Evolutionary conservation across 2,329 filamentous ascomycete genomes (phyloP), one percentile per base, ranked within the genome.

Genomic region (Alternaria alternata): DNA sequence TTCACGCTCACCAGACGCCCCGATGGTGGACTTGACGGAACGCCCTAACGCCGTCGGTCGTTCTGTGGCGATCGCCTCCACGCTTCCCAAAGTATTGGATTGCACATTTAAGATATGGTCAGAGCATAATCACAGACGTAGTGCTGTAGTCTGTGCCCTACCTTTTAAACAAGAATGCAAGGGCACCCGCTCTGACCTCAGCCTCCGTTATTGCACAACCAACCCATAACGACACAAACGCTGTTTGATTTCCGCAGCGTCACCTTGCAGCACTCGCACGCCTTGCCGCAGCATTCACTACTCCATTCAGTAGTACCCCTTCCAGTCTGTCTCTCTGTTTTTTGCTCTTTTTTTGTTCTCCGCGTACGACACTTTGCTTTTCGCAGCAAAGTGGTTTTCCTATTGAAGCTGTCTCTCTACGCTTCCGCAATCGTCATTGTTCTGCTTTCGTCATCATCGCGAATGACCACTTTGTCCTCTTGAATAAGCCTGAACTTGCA

Each of bases 111-210:
- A 69, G 54, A 69, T 68, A 67, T 65, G 62, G 66, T 62, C 69
- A 65, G 54, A 62, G 70, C 68, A 68, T 64, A 60, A 64, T 49
- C 57, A 51, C 51, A 57, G 42, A 46, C 58, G 38, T 62, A 44
- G 68, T 59, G 14, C 68, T 65, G 62, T 67, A 38, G 68, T 63
- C 68, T 67, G 64, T 72, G 64, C 64, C 62, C 64, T 61, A 48
- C 58, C 54, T 70, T 69, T 73, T 71, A 68, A 71, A 67, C 66
- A 70, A 71, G 66, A 67, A 76, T 71, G 73, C 73, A 77, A 77
- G 74, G 75, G 67, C 74, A 67, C 67, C 65, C 65, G 62, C 66
- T 68, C 65, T 66, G 57, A 64, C 63, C 66, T 67, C 60, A 67
- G 59, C 67, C 67, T 66, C 61, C 63, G 57, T 54, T 57, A 62